These are phyloP conservation scores for Fusarium metavorans DNA, from an alignment of 2,329 filamentous ascomycete genomes.

Conservation along the genomic window DNA sequence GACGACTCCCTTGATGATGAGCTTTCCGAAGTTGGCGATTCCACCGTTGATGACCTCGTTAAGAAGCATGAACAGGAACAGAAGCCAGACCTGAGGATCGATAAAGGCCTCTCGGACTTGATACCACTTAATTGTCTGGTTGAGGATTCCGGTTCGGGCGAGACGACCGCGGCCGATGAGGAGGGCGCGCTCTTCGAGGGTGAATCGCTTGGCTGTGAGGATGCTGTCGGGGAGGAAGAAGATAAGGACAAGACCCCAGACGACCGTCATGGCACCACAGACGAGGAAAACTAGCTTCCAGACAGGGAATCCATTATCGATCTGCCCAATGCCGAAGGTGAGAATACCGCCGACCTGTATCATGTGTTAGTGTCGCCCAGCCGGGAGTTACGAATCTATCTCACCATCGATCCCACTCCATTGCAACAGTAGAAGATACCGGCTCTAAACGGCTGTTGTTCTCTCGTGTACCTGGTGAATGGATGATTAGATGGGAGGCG, in stretches of 20 bases:
- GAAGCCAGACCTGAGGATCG: constrained; percentile 64
- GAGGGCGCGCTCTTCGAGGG: constrained; percentile 47
- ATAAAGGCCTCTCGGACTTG: constrained; percentile 62
- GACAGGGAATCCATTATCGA: constrained; percentile 53
- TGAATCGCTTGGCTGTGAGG: constrained; percentile 47
- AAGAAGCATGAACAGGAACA: constrained; percentile 65
- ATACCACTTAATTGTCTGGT: constrained; percentile 59
- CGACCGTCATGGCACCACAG: constrained; percentile 59
- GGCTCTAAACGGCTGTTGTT: constrained; percentile 59
- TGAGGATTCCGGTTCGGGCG: constrained; percentile 60
- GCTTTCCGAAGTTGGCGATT: constrained; percentile 66
- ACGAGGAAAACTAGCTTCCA: constrained; percentile 67
- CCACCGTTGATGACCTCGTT: constrained; percentile 66
- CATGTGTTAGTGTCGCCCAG: not conserved
- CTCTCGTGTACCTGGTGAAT: constrained; percentile 38
- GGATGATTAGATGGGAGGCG: too few species aligned
- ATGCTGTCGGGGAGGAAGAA: constrained; percentile 61
- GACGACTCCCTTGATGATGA: constrained; percentile 61
- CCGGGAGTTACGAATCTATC: fast-evolving
- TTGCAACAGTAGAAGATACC: constrained; percentile 55
- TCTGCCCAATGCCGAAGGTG: constrained; percentile 65
- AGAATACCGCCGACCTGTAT: constrained; percentile 54
- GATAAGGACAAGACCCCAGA: constrained; percentile 59
- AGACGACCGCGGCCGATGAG: constrained; percentile 72
- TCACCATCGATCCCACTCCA: constrained; percentile 54